Evolutionary conservation across 768 basidiomycete genomes (phyloP), one percentile per base, ranked within the genome.

Genomic region (Pisolithus albus): DNA sequence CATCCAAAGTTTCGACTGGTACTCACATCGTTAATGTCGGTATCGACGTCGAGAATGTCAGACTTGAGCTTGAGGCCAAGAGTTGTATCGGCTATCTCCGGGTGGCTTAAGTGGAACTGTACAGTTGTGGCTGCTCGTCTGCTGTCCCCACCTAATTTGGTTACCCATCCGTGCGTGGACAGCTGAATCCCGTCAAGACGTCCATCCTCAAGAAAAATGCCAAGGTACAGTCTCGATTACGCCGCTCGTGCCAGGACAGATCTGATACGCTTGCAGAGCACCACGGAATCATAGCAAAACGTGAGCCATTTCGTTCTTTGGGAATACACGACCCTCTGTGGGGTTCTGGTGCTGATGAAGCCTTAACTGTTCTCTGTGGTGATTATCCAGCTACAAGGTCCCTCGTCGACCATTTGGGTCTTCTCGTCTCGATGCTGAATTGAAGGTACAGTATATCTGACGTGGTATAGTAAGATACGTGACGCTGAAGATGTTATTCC

Each of bases 361-460:
- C 78, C 81, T 79, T 74, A 81, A 26, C 81, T 41, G 80, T 82
- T 81, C 76, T 79, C 74, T 72, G 67, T 73, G 70, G 75, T 77
- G 71, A 71, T 44, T 16, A 46, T 68, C 67, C 63, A 92, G 91
- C 76, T 96, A 95, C 80, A 96, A 97, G 83, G 94, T 96, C 82
- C 95, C 95, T 67, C 91, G 85, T 80, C 84, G 95, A 70, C 86
- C 95, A 70, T 98, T 85, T 75, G 92, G 88, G 77, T 91, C 92
- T 53, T 92, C 94, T 69, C 92, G 95, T 75, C 93, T 98, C 78
- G 96, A 99, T 78, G 87, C 90, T 62, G 96, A 99, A 82, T 83
- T 99, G 72, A 98, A 98, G 89, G 93, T 93, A 65, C 53, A 62
- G 50, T 10, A 8, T 16, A 24, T 21, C 24, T 23, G 9, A 5